phyloP scores from a whole-genome alignment of 148 eudicot genomes.

The Amaranthus palmeri region DNA sequence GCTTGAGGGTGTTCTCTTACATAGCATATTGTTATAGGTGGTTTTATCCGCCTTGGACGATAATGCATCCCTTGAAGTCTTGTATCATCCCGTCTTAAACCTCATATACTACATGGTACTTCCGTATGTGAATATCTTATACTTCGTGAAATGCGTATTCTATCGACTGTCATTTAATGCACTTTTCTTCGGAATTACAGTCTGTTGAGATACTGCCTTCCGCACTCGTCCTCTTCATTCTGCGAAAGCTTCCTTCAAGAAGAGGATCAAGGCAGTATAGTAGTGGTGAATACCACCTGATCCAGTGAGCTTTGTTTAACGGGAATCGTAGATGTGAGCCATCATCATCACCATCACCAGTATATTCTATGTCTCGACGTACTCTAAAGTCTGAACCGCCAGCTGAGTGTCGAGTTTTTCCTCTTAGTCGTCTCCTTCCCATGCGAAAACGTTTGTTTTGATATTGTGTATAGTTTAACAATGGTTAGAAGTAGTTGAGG shows the following conservation, averaged over 20 bases:
- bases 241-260: conserved; percentile 47
- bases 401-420: background rate
- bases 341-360: background rate
- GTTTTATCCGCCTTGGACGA: conserved; percentile 66
- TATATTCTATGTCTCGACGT: background rate
- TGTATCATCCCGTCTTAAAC: conserved; percentile 84
- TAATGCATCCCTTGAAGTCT: conserved; percentile 70
- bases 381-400: background rate
- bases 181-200: conserved; percentile 22
- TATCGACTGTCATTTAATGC: background rate
- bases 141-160: background rate
- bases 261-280: conserved; percentile 17
- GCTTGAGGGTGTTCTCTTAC: conserved; percentile 4
- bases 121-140: background rate
- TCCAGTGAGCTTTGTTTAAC: conserved; percentile 17
- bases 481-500: conserved; percentile 15
- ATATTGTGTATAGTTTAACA: conserved; percentile 8
- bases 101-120: conserved; percentile 42
- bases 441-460: conserved; percentile 1
- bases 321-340: background rate
- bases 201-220: conserved; percentile 50
- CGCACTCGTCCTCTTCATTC: conserved; percentile 44
- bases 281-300: conserved; percentile 37
- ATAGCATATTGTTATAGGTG: conserved; percentile 42
- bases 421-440: background rate